Base-by-base conservation (phyloP, 352 stramenopile genomes). In the Pythium phragmitis region DNA sequence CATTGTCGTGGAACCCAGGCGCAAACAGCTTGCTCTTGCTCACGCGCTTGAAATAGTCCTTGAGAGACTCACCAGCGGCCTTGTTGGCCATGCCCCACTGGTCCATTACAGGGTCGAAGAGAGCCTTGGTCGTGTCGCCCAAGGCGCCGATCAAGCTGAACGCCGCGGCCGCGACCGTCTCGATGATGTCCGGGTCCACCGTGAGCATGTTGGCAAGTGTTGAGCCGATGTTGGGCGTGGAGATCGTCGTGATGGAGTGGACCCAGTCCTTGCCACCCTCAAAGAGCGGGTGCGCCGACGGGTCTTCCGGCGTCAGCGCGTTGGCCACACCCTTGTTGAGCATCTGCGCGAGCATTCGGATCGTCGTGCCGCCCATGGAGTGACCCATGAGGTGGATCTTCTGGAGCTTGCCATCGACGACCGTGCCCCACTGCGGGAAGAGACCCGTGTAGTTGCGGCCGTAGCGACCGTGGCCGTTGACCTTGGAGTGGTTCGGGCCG, bases 361-460 rank as follows among this genome's bases (percentile, higher is more conserved):
- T 70, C 9, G 84, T 93, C 61, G 85, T 75, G 14, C 84, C 84
- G 37, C 84, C 84, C 82, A 93, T 91, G 37, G 75, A 87, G 79
- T 93, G 84, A n/a, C 84, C 82, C 2, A 92, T 26, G 12, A 92
- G 54, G 56, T 91, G 81, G 1, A 92, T 59, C 53, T 88, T 89
- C 50, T 89, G 82, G 49, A 88, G 65, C 11, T 68, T 73, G 17
- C 79, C 79, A 54, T 88, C 68, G 46, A 42, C 50, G 7, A 72
- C 73, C 33, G 67, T 65, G 5, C 81, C 79, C 81, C 83, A 92
- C 9, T 82, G 57, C 3, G 77, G 77, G 48, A 82, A 89, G 12
- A 92, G 39, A 2, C 77, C 80, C n/a, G 78, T 69, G 62, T 75
- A 85, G 23, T 69, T 85, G 37, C 76, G 75, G 30, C 77, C 76